Percentiles rank a stretch among this genome's conserved stretches.
Evolutionary conservation across 768 basidiomycete genomes (phyloP).

Genomic region (Daedaleopsis sinensis): DNA sequence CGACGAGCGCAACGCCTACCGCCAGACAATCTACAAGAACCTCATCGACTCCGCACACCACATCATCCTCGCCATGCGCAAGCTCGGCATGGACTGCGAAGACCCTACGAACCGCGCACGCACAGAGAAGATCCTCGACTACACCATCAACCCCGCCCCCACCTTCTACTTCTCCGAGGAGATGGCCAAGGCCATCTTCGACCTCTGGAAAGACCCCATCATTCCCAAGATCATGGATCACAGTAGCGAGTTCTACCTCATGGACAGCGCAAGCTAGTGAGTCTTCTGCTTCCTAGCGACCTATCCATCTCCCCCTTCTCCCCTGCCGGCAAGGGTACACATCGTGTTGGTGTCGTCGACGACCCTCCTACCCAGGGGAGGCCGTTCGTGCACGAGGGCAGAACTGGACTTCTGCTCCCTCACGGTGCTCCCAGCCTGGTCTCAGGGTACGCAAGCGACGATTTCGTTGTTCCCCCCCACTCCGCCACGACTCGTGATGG

Average conservation of each 20-base stretch:
- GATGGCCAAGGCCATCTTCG: slow-evolving; percentile 67
- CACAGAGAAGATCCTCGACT: slow-evolving; percentile 67
- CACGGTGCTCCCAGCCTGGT: too few relatives aligned
- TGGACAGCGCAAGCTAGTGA: slow-evolving; percentile 93
- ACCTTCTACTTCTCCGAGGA: slow-evolving; percentile 57
- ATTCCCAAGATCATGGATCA: slow-evolving; percentile 54
- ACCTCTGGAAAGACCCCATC: slow-evolving; percentile 73
- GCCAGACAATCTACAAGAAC: slow-evolving; percentile 82
- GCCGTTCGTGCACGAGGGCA: too few relatives aligned
- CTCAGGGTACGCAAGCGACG: not conserved
- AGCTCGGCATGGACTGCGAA: slow-evolving; percentile 79
- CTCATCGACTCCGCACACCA: slow-evolving; percentile 89
- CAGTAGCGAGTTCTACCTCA: slow-evolving; percentile 82
- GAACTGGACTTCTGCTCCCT: too few relatives aligned
- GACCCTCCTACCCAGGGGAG: too few relatives aligned
- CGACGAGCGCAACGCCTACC: slow-evolving; percentile 76
- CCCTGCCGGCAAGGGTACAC: not conserved
- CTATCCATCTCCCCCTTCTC: not conserved
- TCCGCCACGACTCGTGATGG: not conserved
- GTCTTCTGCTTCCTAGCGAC: slow-evolving; percentile 30
- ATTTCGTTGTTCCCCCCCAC: not conserved
- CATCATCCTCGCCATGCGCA: slow-evolving; percentile 83
- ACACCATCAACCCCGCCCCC: slow-evolving; percentile 48
- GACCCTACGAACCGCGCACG: slow-evolving; percentile 64
- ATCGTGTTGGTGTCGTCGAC: too few relatives aligned